These are phyloP conservation scores for Luzula sylvatica DNA, from an alignment of 176 grass and related monocot genomes.

Conservation along the genomic window DNA sequence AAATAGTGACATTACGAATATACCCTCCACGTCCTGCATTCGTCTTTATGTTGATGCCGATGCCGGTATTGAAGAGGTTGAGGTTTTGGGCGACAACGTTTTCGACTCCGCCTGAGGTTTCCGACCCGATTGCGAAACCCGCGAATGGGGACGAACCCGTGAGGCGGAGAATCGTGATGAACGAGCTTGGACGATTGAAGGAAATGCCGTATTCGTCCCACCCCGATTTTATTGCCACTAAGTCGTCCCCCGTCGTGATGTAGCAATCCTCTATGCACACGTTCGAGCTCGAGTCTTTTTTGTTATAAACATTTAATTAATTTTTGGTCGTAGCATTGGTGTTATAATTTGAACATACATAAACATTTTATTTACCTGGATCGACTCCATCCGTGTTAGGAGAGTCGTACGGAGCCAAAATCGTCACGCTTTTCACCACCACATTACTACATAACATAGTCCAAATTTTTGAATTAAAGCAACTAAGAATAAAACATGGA, in stretches of 20 bases:
- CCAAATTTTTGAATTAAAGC: background rate
- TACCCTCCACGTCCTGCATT: slow-evolving; percentile 86
- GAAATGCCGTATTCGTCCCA: slow-evolving; percentile 93
- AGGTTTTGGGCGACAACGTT: slow-evolving; percentile 66
- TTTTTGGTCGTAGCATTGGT: background rate
- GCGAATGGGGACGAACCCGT: slow-evolving; percentile 65
- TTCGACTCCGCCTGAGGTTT: slow-evolving; percentile 68
- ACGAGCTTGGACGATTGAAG: slow-evolving; percentile 52
- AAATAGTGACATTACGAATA: slow-evolving; percentile 65
- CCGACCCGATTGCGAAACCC: slow-evolving; percentile 60
- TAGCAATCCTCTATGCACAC: slow-evolving; percentile 86
- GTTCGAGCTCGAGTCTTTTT: slow-evolving; percentile 80
- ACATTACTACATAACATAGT: slow-evolving; percentile 59
- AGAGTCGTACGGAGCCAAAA: slow-evolving; percentile 83
- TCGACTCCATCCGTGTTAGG: slow-evolving; percentile 91
- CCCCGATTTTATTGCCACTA: slow-evolving; percentile 74
- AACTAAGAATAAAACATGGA: background rate
- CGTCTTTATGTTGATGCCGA: slow-evolving; percentile 82
- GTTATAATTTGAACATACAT: no score
- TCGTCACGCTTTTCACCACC: slow-evolving; percentile 66
- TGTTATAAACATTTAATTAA: no score
- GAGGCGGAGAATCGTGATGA: slow-evolving; percentile 57
- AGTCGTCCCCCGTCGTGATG: slow-evolving; percentile 85
- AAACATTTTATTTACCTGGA: slow-evolving; percentile 42
- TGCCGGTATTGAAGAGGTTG: slow-evolving; percentile 47